phyloP scores from a whole-genome alignment of 208 protist species.

The Phytomonas sp. region DNA sequence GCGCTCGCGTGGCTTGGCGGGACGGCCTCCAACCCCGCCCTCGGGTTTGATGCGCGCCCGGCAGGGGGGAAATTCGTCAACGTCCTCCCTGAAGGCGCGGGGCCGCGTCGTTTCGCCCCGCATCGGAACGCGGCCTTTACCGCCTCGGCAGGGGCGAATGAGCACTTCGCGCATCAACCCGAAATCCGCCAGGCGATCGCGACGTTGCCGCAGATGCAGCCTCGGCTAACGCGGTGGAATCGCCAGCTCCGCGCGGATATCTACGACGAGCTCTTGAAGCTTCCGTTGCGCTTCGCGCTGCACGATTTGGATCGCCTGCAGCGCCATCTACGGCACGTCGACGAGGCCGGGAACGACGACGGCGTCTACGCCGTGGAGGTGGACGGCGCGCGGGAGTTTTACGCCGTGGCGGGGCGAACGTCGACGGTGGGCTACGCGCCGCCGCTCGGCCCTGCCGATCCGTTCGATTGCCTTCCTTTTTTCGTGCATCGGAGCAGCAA shows the following conservation, averaged over 20 bases:
- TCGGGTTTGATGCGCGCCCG: constrained; percentile 58
- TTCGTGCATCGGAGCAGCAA: constrained; percentile 79
- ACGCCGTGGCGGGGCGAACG: constrained; percentile 35
- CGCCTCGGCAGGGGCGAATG: background rate
- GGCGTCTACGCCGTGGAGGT: background rate
- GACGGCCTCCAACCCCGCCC: constrained; percentile 26
- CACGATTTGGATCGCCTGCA: constrained; percentile 62
- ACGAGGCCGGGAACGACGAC: background rate
- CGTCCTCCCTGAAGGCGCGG: constrained; percentile 44
- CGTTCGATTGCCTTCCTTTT: constrained; percentile 70
- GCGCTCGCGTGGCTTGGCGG: constrained; percentile 62
- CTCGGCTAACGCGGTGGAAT: constrained; percentile 39
- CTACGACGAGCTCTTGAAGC: constrained; percentile 85
- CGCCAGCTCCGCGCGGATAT: constrained; percentile 56
- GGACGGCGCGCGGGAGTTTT: constrained; percentile 12
- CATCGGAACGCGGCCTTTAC: constrained; percentile 8
- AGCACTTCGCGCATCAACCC: constrained; percentile 13
- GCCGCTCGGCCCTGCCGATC: constrained; percentile 70
- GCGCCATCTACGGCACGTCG: constrained; percentile 22
- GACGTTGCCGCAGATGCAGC: constrained; percentile 18
- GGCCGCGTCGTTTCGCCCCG: constrained; percentile 22
- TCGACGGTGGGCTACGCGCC: constrained; percentile 64
- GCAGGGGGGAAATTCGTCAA: constrained; percentile 59
- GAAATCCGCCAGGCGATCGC: constrained; percentile 27
- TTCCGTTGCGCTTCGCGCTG: constrained; percentile 71